Evolutionary conservation across 768 basidiomycete genomes (phyloP), one percentile per base, ranked within the genome.

Genomic region (Suillus alpinus): DNA sequence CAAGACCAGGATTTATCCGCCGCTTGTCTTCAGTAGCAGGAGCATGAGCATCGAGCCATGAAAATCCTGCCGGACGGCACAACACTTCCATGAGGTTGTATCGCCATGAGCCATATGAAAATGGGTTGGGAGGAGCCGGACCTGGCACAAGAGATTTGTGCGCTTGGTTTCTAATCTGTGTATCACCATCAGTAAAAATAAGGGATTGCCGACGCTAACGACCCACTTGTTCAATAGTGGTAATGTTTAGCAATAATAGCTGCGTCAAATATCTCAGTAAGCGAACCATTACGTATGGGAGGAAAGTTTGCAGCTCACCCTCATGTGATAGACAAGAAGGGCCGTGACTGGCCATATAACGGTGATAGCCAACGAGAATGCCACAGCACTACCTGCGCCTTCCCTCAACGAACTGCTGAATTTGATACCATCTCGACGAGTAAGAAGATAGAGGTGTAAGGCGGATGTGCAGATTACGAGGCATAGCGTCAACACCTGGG

Each of bases 171-270:
- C 95, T 86, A 66, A 96, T 94, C 89, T 94, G 69, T 61, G 8
- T 18, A 56, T 49, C 61, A 59, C 20, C 60, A 58, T 65, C 52
- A 65, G 49, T 50, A 44, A 47, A 49, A 16, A 32, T 31, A 51
- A 59, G 50, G 49, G 60, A 51, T 44, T 40, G 59, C 47, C 20
- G 44, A 65, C 68, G 64, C 58, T 58, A 51, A 59, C 57, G 49
- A 69, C 85, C 73, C 72, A 91, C 90, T 83, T 94, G 93, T 77
- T 98, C 95, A 63, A 98, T 94, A n/a, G 95, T 98, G 9, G 95
- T 97, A 39, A 94, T 81, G 73, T 96, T 95, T 63, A 94, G 78
- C 36, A 94, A 71, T 57, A 96, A 75, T 52, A 98, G 80, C 89
- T 92, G 71, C 16, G 9, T 41, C 43, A 58, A 16, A 43, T 9